These are phyloP conservation scores for Sordaria brevicollis DNA, from an alignment of 495 filamentous ascomycete species.

Conservation along the genomic window DNA sequence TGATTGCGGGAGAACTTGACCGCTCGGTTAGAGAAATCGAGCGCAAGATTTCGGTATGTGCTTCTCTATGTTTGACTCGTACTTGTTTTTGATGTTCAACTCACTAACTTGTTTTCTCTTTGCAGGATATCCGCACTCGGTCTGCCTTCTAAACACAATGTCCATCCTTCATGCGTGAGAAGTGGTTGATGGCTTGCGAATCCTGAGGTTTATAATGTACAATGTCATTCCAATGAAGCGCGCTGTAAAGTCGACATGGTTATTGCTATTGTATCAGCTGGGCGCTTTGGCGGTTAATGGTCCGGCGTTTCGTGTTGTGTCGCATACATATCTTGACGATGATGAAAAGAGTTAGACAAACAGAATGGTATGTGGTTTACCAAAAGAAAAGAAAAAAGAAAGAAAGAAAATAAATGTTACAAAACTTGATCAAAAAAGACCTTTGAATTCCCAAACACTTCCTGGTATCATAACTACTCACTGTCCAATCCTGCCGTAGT, in stretches of 20 bases:
- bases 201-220: not conserved
- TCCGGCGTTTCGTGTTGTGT: not conserved
- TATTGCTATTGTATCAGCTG: not conserved
- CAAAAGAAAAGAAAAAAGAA: not conserved
- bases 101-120: constrained; percentile 14
- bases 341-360: not conserved
- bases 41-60: constrained; percentile 80
- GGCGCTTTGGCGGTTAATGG: not conserved
- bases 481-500: not conserved
- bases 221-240: not conserved
- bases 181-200: not conserved
- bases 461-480: not conserved
- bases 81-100: not conserved
- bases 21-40: constrained; percentile 85
- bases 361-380: not conserved
- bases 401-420: too few species aligned
- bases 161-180: not conserved
- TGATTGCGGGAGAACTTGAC: constrained; percentile 88
- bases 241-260: not conserved
- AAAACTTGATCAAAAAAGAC: too few species aligned
- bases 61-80: not conserved
- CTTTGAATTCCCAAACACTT: not conserved
- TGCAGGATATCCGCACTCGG: constrained; percentile 74
- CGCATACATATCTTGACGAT: not conserved
- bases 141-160: constrained; percentile 67